Conservation (phyloP, 2,329 filamentous ascomycete species). For the Aspergillus aculeatus region DNA sequence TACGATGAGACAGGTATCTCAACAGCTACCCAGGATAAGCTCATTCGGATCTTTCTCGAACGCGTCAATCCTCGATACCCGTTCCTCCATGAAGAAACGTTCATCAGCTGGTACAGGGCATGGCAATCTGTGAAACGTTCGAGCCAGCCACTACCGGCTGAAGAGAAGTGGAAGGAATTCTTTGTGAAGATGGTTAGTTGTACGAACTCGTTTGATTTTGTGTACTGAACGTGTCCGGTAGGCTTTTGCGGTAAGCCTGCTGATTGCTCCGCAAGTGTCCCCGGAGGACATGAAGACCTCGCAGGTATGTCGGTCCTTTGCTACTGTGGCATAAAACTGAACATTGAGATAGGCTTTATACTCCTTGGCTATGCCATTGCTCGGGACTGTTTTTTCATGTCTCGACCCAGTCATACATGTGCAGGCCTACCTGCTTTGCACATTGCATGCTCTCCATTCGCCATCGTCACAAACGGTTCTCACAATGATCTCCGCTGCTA, state of each 20-base stretch:
- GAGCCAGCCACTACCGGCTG: neutral
- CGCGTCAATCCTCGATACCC: conserved; percentile 2
- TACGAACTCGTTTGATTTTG: neutral
- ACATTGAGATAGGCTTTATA: neutral
- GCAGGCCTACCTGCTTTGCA: conserved; percentile 5
- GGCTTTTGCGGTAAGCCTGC: conserved; percentile 2
- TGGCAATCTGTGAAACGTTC: neutral
- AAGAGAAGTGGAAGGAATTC: conserved; percentile 1
- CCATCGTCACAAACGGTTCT: conserved; percentile 4
- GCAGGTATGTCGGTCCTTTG: neutral
- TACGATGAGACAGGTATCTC: neutral
- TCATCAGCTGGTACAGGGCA: neutral
- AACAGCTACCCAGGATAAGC: neutral
- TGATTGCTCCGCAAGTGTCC: conserved; percentile 2
- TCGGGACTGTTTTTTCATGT: conserved; percentile 1
- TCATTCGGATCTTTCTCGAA: neutral
- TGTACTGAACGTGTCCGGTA: neutral
- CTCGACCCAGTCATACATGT: conserved; percentile 2
- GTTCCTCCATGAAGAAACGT: conserved; percentile 7
- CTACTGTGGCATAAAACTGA: neutral
- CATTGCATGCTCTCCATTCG: conserved; percentile 3
- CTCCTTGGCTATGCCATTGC: neutral
- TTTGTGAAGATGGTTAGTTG: conserved; percentile 5
- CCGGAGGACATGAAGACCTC: neutral
- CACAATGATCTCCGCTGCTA: conserved; percentile 3